phyloP scores from a whole-genome alignment of 768 basidiomycete genomes.

The Phylloporus scabripes region DNA sequence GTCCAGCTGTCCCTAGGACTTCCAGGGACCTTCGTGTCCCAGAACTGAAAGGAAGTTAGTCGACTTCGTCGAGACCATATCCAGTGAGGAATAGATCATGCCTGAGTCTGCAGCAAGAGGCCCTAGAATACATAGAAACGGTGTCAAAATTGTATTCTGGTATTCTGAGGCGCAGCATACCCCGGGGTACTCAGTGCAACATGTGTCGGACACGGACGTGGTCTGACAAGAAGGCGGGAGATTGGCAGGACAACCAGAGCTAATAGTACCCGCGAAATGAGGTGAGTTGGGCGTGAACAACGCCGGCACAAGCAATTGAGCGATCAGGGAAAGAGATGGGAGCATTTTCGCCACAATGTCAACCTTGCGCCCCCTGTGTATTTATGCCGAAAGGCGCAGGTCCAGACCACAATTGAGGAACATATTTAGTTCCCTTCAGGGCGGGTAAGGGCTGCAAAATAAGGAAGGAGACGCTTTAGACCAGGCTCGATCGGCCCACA shows the following conservation, averaged over 20 bases:
- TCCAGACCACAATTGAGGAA: background rate
- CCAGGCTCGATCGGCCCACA: background rate
- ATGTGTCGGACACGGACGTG: slow-evolving; percentile 42
- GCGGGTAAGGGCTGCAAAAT: background rate
- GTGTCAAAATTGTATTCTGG: background rate
- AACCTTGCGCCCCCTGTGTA: background rate
- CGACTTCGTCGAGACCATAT: background rate
- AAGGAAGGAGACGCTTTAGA: background rate
- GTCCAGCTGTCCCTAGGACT: slow-evolving; percentile 70
- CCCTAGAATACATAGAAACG: slow-evolving; percentile 36
- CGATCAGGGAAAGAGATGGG: slow-evolving; percentile 17
- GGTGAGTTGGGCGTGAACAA: slow-evolving; percentile 17
- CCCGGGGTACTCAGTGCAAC: slow-evolving; percentile 65
- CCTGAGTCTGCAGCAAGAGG: slow-evolving; percentile 52
- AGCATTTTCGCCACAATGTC: slow-evolving; percentile 9
- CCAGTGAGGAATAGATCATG: slow-evolving; percentile 4
- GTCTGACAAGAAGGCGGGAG: slow-evolving; percentile 52
- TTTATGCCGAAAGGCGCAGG: background rate
- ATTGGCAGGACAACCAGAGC: slow-evolving; percentile 49
- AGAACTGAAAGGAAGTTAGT: slow-evolving; percentile 30
- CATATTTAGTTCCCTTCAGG: background rate
- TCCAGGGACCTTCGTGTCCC: slow-evolving; percentile 61
- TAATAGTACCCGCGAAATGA: slow-evolving; percentile 30
- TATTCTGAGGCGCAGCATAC: slow-evolving; percentile 32
- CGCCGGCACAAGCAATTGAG: slow-evolving; percentile 19